Evolutionary conservation across 2,329 filamentous ascomycete genomes (phyloP).

Genomic region (Teratosphaeriaceae sp.): DNA sequence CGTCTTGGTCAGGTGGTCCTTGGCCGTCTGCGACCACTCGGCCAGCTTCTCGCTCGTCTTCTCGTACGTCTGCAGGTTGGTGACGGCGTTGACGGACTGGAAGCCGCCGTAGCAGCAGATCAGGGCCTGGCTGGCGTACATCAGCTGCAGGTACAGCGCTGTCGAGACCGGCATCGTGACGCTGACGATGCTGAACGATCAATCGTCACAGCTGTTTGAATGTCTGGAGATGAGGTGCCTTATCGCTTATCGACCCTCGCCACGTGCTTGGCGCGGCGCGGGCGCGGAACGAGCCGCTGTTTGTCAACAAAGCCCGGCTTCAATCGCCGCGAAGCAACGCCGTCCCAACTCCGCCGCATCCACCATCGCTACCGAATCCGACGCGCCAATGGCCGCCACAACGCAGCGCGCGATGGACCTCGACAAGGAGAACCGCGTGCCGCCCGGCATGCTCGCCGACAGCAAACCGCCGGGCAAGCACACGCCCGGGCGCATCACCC

Average conservation of each 20-base stretch:
- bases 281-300: neutral
- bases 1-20: conserved; percentile 38
- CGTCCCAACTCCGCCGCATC: neutral
- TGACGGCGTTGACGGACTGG: conserved; percentile 38
- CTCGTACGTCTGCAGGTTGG: conserved; percentile 41
- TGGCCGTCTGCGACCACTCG: conserved; percentile 38
- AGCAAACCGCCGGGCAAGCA: conserved; percentile 9
- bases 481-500: conserved; percentile 18
- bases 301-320: neutral
- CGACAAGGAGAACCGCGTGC: conserved; percentile 23
- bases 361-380: neutral
- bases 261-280: too few relatives aligned
- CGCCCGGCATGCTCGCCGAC: conserved; percentile 19
- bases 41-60: conserved; percentile 39
- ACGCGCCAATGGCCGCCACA: neutral
- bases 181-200: too few relatives aligned
- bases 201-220: too few relatives aligned
- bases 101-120: conserved; percentile 39
- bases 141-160: conserved; percentile 16
- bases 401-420: conserved; percentile 17
- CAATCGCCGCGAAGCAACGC: neutral
- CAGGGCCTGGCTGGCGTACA: conserved; percentile 35
- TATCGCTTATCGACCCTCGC: too few relatives aligned
- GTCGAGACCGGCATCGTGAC: conserved; percentile 3
- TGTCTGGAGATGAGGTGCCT: too few relatives aligned